Evolutionary conservation across 2,329 filamentous ascomycete genomes (phyloP).

Genomic region (Periglandula ipomoeae): DNA sequence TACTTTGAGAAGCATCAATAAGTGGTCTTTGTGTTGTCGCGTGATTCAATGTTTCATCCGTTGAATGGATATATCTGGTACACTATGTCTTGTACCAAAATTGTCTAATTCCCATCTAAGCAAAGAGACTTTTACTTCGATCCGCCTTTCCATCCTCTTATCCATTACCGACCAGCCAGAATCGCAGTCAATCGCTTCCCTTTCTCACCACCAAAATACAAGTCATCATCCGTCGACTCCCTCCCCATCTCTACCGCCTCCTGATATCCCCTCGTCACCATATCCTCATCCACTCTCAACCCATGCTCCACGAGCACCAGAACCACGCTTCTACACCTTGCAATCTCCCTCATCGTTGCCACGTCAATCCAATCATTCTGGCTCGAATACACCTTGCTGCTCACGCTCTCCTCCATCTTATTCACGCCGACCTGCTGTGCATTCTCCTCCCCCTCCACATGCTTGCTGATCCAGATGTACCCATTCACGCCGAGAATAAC

Average conservation of each 20-base stretch:
- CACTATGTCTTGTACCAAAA: too few relatives aligned
- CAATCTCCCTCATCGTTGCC: constrained; percentile 79
- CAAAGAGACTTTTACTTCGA: too few relatives aligned
- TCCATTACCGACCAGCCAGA: constrained; percentile 17
- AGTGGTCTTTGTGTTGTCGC: too few relatives aligned
- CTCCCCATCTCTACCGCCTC: constrained; percentile 68
- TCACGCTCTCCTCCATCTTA: constrained; percentile 78
- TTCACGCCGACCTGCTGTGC: constrained; percentile 54
- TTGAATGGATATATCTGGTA: too few relatives aligned
- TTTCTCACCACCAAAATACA: constrained; percentile 51
- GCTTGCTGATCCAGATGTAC: constrained; percentile 91
- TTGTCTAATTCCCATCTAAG: too few relatives aligned
- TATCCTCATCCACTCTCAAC: constrained; percentile 81
- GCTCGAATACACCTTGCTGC: constrained; percentile 80
- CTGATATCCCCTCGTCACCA: constrained; percentile 72
- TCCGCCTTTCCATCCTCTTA: not conserved
- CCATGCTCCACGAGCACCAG: constrained; percentile 74
- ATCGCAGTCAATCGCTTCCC: constrained; percentile 41
- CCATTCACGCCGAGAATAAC: constrained; percentile 91
- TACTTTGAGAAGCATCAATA: too few relatives aligned
- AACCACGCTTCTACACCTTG: constrained; percentile 72
- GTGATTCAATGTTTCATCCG: too few relatives aligned
- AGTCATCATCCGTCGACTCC: constrained; percentile 47
- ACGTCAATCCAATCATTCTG: constrained; percentile 81
- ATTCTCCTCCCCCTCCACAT: constrained; percentile 52